Evolutionary conservation across 140 eudicot genomes (phyloP).

Genomic region (Anethum foeniculum): DNA sequence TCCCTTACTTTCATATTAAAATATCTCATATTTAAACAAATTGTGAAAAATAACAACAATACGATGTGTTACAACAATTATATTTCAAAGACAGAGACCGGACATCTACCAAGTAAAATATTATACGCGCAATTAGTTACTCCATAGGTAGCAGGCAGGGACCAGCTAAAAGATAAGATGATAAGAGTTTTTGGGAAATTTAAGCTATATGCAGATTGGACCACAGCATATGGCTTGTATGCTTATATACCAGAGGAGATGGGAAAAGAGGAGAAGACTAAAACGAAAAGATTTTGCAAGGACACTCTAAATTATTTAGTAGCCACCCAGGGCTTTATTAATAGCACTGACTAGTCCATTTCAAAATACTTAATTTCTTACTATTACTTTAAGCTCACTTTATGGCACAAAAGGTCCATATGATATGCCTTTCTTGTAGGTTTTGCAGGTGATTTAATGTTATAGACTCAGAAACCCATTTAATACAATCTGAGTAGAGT

Average conservation of each 20-base stretch:
- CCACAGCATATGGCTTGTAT: neutral
- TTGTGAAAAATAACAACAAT: neutral
- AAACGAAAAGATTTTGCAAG: neutral
- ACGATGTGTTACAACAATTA: no score
- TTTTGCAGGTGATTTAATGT: neutral
- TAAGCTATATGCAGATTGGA: neutral
- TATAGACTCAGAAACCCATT: neutral
- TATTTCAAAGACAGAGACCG: no score
- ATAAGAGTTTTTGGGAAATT: neutral
- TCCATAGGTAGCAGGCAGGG: neutral
- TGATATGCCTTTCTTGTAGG: neutral
- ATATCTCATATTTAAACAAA: neutral
- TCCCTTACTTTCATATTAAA: neutral
- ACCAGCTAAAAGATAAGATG: neutral
- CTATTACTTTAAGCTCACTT: neutral
- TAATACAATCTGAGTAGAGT: neutral
- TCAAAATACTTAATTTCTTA: neutral
- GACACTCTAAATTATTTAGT: neutral
- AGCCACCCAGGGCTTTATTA: slow-evolving; percentile 10
- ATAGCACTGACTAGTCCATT: neutral
- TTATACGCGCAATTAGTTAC: neutral
- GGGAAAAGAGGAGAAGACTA: neutral
- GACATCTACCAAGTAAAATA: neutral
- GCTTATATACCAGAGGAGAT: neutral
- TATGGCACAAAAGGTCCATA: neutral